Evolutionary conservation across 1,284 basidiomycete genomes (phyloP), one percentile per base, ranked within the genome.

Genomic region (Trametes versicolor): DNA sequence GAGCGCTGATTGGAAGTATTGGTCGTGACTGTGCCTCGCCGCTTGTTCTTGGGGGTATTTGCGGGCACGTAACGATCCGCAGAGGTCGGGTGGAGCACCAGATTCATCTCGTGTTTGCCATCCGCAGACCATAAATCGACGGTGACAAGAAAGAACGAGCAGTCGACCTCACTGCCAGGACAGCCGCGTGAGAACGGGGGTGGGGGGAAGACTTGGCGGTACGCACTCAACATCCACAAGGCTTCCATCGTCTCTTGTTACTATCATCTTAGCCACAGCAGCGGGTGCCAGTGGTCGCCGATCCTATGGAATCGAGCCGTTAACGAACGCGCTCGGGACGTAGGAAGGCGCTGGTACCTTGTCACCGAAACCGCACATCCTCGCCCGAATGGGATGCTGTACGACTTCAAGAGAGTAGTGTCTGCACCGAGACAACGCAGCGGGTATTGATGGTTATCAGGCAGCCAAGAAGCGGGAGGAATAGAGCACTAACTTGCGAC

Each of bases 321-420:
- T 50, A 61, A 58, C 45, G 54, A 50, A 23, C 29, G 49, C 13
- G 36, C 56, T 43, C 57, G 34, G 59, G 48, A 60, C 34, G 50
- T 43, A 62, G 59, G 61, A 43, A 51, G 60, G 52, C 19, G 37
- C 23, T 77, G 81, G 62, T 67, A 95, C 95, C 84, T 96, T 97
- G 82, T 97, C 95, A 58, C 95, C 95, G 78, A 97, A 96, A 4
- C 95, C 95, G 78, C 95, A 97, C 88, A 96, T 96, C 71, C 95
- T 87, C 41, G 95, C 95, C 50, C 95, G 86, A 54, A 94, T 79
- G 39, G 95, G 95, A 72, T 97, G 88, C 75, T 97, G 95, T 5
- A 94, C 86, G 69, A 96, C 87, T 70, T 93, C 89, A 45, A 97
- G 84, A 13, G 90, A 87, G 76, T 95, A 96, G 72, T 90, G 83